Base-by-base conservation (phyloP, 768 basidiomycete species). In the Lactarius psammicola region DNA sequence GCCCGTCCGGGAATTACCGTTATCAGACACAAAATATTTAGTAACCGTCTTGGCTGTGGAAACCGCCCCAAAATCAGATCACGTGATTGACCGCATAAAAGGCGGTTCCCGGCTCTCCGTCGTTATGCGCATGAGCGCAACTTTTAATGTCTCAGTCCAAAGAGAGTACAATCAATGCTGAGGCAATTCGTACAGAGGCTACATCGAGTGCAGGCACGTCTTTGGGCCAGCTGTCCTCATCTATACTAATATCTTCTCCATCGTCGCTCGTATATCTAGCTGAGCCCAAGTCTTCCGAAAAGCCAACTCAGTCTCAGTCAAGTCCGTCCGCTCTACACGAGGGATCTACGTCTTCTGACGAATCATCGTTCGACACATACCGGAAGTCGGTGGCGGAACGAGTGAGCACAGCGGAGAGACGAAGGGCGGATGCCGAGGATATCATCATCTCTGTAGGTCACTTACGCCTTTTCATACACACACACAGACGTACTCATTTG, bases 361-460 rank as follows among this genome's bases (percentile, higher is more conserved):
- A 0, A 0, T 51, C 55, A 0, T 51, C 55, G 18, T 66, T 62
- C 38, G 23, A 23, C 11, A 42, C 11, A 38, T 60, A 66, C 30
- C 36, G 61, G 36, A 31, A 15, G 23, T 40, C 26, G 9, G 20
- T 51, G 49, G 36, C 31, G 6, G 46, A 57, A 9, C 38, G 30
- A 56, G 2, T 56, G 9, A 49, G 18, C 30, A 38, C 31, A 28
- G 65, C 11, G 13, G 65, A 56, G 1, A 33, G 17, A 7, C 65
- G 30, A 20, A 61, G 56, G 23, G 65, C 56, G 3, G 60, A 66
- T 7, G 38, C 46, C 8, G 11, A 66, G 18, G 60, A 62, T 23
- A 49, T 66, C 20, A 59, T 61, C 26, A 18, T 62, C n/a, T 66
- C 56, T 28, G 65, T 66, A 18, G 3, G 65, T 51, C 20, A 17